These are phyloP conservation scores for Tetracladium marchalianum DNA, from an alignment of 495 filamentous ascomycete genomes.

Conservation along the genomic window DNA sequence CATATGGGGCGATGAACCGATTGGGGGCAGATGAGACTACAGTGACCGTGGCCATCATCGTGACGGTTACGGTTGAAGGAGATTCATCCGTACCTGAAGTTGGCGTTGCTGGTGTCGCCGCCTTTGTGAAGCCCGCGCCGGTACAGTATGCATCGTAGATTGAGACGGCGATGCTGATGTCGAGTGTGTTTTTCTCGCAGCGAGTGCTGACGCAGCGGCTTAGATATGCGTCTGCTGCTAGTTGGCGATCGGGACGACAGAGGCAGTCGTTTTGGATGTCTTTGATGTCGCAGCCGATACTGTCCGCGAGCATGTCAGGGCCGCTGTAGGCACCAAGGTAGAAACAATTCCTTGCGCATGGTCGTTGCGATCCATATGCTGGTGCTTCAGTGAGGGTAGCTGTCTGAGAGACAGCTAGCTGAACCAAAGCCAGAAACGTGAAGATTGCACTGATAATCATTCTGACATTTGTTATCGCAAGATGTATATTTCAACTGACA, in stretches of 20 bases:
- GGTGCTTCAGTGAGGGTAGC: no score
- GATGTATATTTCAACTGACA: no score
- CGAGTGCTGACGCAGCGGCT: background rate
- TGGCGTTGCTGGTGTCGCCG: background rate
- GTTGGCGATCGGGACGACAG: constrained; percentile 5
- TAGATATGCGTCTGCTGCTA: background rate
- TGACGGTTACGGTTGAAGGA: constrained; percentile 5
- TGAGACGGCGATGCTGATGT: constrained; percentile 6
- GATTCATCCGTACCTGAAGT: constrained; percentile 10
- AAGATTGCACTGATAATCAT: no score
- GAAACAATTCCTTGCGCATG: no score
- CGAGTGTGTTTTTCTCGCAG: constrained; percentile 1
- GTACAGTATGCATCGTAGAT: constrained; percentile 11
- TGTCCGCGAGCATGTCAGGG: background rate
- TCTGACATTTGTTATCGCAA: no score
- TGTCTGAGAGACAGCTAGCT: no score
- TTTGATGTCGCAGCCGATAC: background rate
- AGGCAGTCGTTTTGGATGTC: constrained; percentile 2
- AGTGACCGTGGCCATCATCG: constrained; percentile 4
- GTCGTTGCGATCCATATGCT: no score
- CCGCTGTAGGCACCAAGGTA: no score
- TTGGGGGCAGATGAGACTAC: constrained; percentile 4
- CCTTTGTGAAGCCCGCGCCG: background rate
- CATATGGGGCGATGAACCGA: constrained; percentile 1
- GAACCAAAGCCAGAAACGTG: no score